Base-by-base conservation (phyloP, 2,329 filamentous ascomycete genomes). In the Trichoderma sp. region DNA sequence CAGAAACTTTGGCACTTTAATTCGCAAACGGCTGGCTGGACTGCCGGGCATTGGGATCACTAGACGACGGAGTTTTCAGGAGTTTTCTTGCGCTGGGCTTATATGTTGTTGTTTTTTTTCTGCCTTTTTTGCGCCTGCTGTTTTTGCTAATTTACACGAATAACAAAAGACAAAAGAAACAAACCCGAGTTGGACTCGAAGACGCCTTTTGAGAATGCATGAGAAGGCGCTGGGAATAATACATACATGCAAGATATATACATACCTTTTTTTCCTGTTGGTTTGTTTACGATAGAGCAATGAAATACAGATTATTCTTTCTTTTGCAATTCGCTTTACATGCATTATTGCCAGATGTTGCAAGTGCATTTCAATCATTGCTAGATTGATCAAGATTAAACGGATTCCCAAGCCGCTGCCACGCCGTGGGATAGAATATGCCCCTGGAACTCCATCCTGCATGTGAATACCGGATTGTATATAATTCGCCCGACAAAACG, bases 41-140 rank as follows among this genome's bases (percentile, higher is more conserved):
- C 39, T 43, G 39, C 39, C 39, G 39, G 39, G 18, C 16, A 43
- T 18, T 24, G 56, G 28, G 21, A 30, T 24, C 18, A 49, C 37
- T 66, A 66, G 59, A 68, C 39, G 55, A 49, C 7, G 66, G 66
- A 39, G 66, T 63, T 64, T 64, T 46, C 3, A 5, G 63, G 63
- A 58, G 54, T 59, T 66, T 66, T 66, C 24, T 49, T 51, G 54
- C 52, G 26, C 52, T 58, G 39, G 39, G 2, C 39, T 4, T 43
- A n/a, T n/a, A n/a, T n/a, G n/a, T n/a, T 43, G 2, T 43, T 43
- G 5, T 18, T 43, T 5, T 43, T 43, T 18, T 18, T 6, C 4
- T 39, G 14, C 8, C 37, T 39, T 39, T 16, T 11, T 7, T 39
- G 14, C 6, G 4, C 7, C 16, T 18, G 14, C 16, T 39, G 37